Base-by-base conservation (phyloP, 179 eudicot genomes). In the Corrigiola litoralis region DNA sequence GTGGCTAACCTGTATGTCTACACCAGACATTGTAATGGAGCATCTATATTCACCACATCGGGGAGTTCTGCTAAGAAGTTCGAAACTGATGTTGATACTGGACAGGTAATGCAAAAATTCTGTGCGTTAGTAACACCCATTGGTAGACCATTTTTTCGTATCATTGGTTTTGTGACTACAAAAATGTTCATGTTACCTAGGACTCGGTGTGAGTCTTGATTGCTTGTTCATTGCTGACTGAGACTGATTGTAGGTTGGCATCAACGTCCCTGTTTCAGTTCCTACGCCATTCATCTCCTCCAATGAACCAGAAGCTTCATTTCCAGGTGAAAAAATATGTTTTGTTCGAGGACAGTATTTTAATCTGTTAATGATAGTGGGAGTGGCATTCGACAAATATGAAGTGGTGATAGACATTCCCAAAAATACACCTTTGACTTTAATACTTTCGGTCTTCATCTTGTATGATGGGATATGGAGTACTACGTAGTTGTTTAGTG, bases 221-320 rank as follows among this genome's bases (percentile, higher is more conserved):
- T 42, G 14, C n/a, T n/a, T 70, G 49, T 24, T 31, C 24, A 28
- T 21, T 44, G 41, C 23, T 45, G 2, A 47, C 20, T 58, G 65
- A 57, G 48, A 24, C 6, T 9, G 29, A 31, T 8, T 49, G 6
- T 48, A 90, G 97, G 84, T 92, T 59, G 98, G 98, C 59, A 82
- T 87, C 72, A 92, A 92, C 60, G 94, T 92, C 56, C 92, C 95
- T 4, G 87, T 90, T 60, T 94, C 97, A 27, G 84, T 84, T 72
- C 98, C 97, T 48, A 69, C 85, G 28, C 94, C 98, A 45, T 87
- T 92, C 73, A 87, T 92, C 72, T 90, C 94, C 14, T 92, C 87
- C 36, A 80, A 83, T 6, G 90, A 94, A 58, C 75, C 84, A 45
- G 89, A 87, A 84, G 90, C 95, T 56, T 86, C 98, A 29, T 82